These are phyloP conservation scores for Limnomonas spitsbergensis DNA, from an alignment of 139 green algal genomes.

Conservation along the genomic window DNA sequence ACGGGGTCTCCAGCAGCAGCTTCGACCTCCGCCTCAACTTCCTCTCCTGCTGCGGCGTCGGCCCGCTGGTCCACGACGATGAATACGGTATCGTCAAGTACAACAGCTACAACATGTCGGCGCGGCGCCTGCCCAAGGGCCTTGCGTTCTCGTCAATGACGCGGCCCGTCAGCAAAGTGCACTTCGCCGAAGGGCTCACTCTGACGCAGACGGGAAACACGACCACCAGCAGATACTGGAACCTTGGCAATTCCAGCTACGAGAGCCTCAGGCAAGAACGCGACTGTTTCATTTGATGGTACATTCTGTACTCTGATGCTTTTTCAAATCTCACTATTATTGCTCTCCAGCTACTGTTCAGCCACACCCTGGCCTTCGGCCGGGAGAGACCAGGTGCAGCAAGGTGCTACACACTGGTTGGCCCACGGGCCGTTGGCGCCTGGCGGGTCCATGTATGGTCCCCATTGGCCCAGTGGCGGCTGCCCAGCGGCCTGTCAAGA, in stretches of 20 bases:
- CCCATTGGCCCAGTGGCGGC: too few species aligned
- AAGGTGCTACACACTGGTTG: too few species aligned
- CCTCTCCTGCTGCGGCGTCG: neutral
- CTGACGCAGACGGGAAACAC: neutral
- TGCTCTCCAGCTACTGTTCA: too few species aligned
- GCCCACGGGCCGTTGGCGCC: too few species aligned
- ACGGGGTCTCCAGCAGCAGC: neutral
- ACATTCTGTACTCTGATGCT: too few species aligned
- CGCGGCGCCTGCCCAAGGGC: neutral
- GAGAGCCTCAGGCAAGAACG: neutral
- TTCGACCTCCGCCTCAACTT: neutral
- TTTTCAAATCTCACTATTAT: too few species aligned
- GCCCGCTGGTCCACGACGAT: neutral
- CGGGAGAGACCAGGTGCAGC: too few species aligned
- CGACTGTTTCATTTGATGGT: too few species aligned
- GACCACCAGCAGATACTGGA: neutral
- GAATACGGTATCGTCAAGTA: neutral
- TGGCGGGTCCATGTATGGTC: too few species aligned
- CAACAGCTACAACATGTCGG: neutral
- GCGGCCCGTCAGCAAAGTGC: neutral
- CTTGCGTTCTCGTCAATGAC: neutral
- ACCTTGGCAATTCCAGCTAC: neutral
- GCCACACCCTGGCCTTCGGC: too few species aligned
- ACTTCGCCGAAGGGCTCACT: neutral
- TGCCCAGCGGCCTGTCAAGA: too few species aligned